Conservation (phyloP, 2,329 filamentous ascomycete genomes). For the Pestalotiopsis sp. region DNA sequence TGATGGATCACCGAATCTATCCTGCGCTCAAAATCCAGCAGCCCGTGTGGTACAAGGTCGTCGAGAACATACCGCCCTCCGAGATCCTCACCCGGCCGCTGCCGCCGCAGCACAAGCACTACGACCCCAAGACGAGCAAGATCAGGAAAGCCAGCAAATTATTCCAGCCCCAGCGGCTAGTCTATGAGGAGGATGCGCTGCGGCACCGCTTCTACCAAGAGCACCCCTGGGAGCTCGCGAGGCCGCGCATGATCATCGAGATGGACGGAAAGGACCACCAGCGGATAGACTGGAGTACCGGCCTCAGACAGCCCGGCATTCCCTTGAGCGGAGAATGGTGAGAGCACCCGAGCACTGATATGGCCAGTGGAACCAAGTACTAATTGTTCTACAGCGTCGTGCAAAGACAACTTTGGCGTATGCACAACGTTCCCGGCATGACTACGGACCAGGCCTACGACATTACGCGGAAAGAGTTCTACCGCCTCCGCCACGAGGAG, state of each 20-base stretch:
- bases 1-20: conserved; percentile 36
- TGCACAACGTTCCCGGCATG: conserved; percentile 61
- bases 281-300: conserved; percentile 75
- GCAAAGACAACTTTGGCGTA: conserved; percentile 86
- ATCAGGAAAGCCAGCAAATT: conserved; percentile 68
- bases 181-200: conserved; percentile 81
- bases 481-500: conserved; percentile 76
- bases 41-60: conserved; percentile 51
- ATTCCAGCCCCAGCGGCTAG: conserved; percentile 77
- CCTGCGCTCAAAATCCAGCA: conserved; percentile 28
- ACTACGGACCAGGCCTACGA: conserved; percentile 77
- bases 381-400: conserved; percentile 65
- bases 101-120: conserved; percentile 44
- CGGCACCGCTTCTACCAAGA: conserved; percentile 84
- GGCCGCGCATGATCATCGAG: conserved; percentile 83
- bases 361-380: neutral
- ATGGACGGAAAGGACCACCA: conserved; percentile 79
- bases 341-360: conserved; percentile 19
- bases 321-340: conserved; percentile 84
- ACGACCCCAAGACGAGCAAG: conserved; percentile 50
- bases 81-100: conserved; percentile 57
- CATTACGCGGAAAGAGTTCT: conserved; percentile 84
- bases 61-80: conserved; percentile 56
- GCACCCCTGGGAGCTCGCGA: conserved; percentile 95
- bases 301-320: conserved; percentile 71